phyloP scores from a whole-genome alignment of 2,329 filamentous ascomycete genomes.

The Fusarium abutilonis region DNA sequence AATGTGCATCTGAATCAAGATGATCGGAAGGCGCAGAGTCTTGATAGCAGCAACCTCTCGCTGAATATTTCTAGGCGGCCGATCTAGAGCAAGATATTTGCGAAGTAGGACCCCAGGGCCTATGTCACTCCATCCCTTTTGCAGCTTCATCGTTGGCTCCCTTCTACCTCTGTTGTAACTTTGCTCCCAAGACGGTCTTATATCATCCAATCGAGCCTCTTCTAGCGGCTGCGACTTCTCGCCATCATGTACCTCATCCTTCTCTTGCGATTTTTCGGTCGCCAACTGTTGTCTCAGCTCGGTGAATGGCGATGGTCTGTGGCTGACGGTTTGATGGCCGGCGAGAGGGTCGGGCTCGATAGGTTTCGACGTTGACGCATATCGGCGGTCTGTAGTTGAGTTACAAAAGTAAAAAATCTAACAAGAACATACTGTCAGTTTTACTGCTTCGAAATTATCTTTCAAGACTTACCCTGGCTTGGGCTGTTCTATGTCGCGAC shows the following conservation, averaged over 20 bases:
- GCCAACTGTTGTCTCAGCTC: slow-evolving; percentile 19
- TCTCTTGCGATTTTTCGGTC: slow-evolving; percentile 19
- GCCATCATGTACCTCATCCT: not conserved
- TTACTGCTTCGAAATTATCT: not conserved
- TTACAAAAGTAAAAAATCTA: slow-evolving; percentile 16
- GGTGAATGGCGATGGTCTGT: not conserved
- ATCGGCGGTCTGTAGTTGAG: slow-evolving; percentile 9
- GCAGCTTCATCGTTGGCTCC: slow-evolving; percentile 35
- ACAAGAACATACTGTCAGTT: slow-evolving; percentile 22
- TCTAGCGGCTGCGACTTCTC: not conserved
- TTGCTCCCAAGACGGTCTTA: not conserved
- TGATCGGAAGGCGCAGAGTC: slow-evolving; percentile 43
- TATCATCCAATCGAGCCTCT: not conserved
- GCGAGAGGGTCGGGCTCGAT: slow-evolving; percentile 19
- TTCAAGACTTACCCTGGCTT: slow-evolving; percentile 38
- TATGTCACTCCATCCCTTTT: slow-evolving; percentile 38
- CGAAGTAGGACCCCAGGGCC: slow-evolving; percentile 43
- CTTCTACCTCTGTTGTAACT: no score
- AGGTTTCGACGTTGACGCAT: slow-evolving; percentile 15
- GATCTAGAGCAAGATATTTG: slow-evolving; percentile 27
- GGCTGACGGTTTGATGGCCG: slow-evolving; percentile 5
- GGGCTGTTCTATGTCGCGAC: slow-evolving; percentile 37
- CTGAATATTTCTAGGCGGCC: slow-evolving; percentile 14
- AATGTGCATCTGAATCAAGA: slow-evolving; percentile 49
- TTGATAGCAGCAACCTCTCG: slow-evolving; percentile 42